These are phyloP conservation scores for Lachnellula occidentalis DNA, from an alignment of 2,329 filamentous ascomycete species.

Conservation along the genomic window DNA sequence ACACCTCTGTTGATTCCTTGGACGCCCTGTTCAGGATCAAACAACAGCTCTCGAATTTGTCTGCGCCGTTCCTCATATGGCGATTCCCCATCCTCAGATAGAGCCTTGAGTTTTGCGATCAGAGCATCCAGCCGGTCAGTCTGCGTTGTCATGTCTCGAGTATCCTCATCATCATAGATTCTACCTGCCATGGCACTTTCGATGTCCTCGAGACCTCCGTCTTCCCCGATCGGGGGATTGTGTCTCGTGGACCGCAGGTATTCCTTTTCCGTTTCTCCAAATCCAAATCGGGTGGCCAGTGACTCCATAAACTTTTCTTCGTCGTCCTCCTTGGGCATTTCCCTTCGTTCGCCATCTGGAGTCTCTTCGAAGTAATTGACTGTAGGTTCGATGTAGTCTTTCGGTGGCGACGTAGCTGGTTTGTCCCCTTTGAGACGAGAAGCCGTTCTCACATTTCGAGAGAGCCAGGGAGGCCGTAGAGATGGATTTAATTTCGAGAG, in stretches of 20 bases:
- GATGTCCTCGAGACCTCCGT: not conserved
- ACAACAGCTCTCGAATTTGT: constrained; percentile 4
- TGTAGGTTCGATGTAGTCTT: constrained; percentile 6
- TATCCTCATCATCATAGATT: not conserved
- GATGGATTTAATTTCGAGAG: constrained; percentile 23
- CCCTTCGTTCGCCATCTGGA: constrained; percentile 24
- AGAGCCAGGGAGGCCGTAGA: constrained; percentile 17
- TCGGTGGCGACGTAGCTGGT: not conserved
- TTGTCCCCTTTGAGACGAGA: constrained; percentile 3
- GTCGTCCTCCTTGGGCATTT: constrained; percentile 19
- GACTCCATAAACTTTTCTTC: constrained; percentile 5
- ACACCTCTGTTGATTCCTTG: not conserved
- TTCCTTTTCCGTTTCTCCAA: constrained; percentile 3
- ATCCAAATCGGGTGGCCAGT: constrained; percentile 5
- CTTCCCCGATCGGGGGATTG: not conserved
- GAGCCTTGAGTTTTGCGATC: not conserved
- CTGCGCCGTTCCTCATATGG: constrained; percentile 9
- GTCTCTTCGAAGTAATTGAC: constrained; percentile 26
- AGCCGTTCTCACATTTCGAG: constrained; percentile 19
- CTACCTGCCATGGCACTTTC: not conserved
- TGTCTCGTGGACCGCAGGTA: not conserved
- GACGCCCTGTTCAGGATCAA: not conserved
- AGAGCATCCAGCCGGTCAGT: constrained; percentile 6
- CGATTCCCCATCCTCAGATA: constrained; percentile 1
- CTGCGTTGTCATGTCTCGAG: not conserved